Percentiles rank a stretch among this genome's conserved stretches.
These are phyloP conservation scores for Fusarium musae DNA, from an alignment of 2,329 filamentous ascomycete genomes.

Conservation along the genomic window DNA sequence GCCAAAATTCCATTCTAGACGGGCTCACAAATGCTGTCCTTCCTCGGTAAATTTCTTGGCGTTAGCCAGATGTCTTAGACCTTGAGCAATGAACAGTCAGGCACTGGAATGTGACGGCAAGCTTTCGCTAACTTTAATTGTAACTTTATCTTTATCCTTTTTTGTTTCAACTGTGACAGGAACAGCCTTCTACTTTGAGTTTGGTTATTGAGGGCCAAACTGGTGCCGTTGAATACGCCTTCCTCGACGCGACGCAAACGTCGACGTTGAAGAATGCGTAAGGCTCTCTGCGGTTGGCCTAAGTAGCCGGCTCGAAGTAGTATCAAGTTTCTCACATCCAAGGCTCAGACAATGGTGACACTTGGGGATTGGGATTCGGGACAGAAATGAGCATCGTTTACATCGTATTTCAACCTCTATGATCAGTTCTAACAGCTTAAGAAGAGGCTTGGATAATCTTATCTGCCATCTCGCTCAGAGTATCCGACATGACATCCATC, in stretches of 20 bases:
- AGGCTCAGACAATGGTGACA: neutral
- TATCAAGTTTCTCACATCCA: neutral
- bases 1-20: neutral
- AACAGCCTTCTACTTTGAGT: neutral
- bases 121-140: neutral
- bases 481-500: constrained; percentile 37
- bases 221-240: neutral
- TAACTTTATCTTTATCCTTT: neutral
- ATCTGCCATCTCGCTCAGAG: constrained; percentile 31
- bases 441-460: constrained; percentile 27
- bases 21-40: neutral
- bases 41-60: constrained; percentile 4
- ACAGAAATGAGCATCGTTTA: too few species aligned
- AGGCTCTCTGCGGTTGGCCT: neutral
- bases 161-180: constrained; percentile 14
- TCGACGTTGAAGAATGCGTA: neutral
- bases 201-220: neutral
- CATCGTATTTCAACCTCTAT: neutral
- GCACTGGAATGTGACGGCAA: constrained; percentile 26
- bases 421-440: neutral
- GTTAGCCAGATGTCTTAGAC: neutral
- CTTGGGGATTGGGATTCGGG: accelerated
- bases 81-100: neutral
- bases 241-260: neutral
- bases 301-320: neutral